Percentiles rank a stretch among this genome's conserved stretches.
These are phyloP conservation scores for Aspergillus pseudoviridinutans DNA, from an alignment of 2,329 filamentous ascomycete species.

Conservation along the genomic window DNA sequence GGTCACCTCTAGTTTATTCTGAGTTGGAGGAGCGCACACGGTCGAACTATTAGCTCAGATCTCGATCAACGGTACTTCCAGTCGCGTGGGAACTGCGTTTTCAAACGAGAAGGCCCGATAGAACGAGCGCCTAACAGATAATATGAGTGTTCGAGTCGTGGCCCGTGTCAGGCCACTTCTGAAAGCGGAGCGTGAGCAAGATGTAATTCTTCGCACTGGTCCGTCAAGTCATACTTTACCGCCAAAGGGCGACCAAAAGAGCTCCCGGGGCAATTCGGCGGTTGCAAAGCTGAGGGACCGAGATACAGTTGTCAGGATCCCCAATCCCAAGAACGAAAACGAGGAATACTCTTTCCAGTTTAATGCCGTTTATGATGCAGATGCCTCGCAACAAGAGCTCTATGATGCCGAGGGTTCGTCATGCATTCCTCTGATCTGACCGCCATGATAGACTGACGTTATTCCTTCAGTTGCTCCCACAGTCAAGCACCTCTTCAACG, in stretches of 20 bases:
- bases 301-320: conserved; percentile 74
- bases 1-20: background rate
- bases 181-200: conserved; percentile 77
- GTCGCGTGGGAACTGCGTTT: conserved; percentile 1
- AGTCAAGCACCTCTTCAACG: conserved; percentile 81
- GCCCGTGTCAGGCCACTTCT: conserved; percentile 86
- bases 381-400: conserved; percentile 76
- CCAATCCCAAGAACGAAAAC: conserved; percentile 85
- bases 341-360: conserved; percentile 95
- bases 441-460: conserved; percentile 14
- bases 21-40: background rate
- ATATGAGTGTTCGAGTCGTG: conserved; percentile 69
- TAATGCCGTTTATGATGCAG: conserved; percentile 82
- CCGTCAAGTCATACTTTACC: conserved; percentile 28
- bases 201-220: conserved; percentile 75
- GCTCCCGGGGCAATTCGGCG: conserved; percentile 19
- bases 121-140: conserved; percentile 11
- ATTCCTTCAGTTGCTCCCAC: conserved; percentile 71
- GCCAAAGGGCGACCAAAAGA: conserved; percentile 24
- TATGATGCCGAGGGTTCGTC: conserved; percentile 81
- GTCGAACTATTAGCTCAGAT: conserved; percentile 6
- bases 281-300: conserved; percentile 46
- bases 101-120: background rate
- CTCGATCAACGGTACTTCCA: background rate
- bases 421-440: conserved; percentile 1